Conservation (phyloP, 371 early-diverging fungal genomes). For the Thermomucor indicae-seudaticae region DNA sequence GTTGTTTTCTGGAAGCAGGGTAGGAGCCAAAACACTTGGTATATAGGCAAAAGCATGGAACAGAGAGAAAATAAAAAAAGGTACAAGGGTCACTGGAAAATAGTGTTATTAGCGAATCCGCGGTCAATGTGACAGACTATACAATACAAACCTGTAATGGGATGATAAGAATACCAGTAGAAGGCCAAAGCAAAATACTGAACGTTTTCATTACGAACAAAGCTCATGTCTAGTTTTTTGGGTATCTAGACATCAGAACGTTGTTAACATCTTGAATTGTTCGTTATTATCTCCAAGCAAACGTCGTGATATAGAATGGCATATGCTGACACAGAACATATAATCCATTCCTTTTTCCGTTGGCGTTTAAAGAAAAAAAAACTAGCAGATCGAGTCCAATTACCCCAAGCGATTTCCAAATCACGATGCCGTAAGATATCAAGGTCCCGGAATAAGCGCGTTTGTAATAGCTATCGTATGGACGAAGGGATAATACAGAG, state of each 20-base stretch:
- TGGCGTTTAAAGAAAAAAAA: no score
- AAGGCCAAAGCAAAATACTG: conserved; percentile 82
- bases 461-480: conserved; percentile 41
- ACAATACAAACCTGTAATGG: conserved; percentile 60
- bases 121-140: not conserved
- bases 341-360: no score
- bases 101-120: not conserved
- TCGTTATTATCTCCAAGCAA: not conserved
- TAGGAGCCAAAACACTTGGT: conserved; percentile 60
- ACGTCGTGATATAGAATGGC: no score
- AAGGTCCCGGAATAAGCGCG: conserved; percentile 71
- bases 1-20: conserved; percentile 53
- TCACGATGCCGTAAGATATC: conserved; percentile 76
- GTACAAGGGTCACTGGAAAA: conserved; percentile 67
- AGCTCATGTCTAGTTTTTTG: conserved; percentile 22
- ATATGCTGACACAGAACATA: no score
- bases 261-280: not conserved
- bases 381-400: not conserved
- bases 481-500: conserved; percentile 32
- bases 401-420: conserved; percentile 81
- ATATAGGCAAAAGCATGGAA: conserved; percentile 77
- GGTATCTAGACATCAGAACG: conserved; percentile 19
- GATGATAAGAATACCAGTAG: conserved; percentile 71
- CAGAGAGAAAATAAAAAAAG: conserved; percentile 77
- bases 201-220: conserved; percentile 82